phyloP scores from a whole-genome alignment of 2,329 filamentous ascomycete genomes.

The Ceratocystis destructans region DNA sequence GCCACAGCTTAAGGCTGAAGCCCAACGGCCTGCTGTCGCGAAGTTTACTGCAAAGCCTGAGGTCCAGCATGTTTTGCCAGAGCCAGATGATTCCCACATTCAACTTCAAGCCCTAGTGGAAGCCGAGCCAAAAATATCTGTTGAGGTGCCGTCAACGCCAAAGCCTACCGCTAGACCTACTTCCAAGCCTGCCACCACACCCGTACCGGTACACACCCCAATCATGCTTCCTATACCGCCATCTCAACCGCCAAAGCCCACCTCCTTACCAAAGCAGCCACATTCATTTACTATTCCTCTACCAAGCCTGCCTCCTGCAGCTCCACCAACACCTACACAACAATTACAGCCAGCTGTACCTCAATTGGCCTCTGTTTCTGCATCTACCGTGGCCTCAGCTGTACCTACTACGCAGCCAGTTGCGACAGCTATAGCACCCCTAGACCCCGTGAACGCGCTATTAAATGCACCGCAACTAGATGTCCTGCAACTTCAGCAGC shows the following conservation, averaged over 20 bases:
- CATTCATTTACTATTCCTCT: slow-evolving; percentile 16
- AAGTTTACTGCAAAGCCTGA: background rate
- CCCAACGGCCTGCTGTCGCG: background rate
- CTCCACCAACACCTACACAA: background rate
- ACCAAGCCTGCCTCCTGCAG: slow-evolving; percentile 6
- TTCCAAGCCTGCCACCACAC: background rate
- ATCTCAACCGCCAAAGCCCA: slow-evolving; percentile 5
- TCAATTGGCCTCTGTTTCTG: slow-evolving; percentile 5
- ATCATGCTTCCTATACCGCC: background rate
- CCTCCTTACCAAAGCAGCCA: slow-evolving; percentile 1
- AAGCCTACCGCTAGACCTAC: background rate
- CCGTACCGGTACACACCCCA: background rate
- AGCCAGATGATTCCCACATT: slow-evolving; percentile 13
- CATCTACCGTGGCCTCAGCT: background rate
- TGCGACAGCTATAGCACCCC: background rate
- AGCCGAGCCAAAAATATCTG: slow-evolving; percentile 11
- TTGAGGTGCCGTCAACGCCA: background rate
- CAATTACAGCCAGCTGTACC: background rate
- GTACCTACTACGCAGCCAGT: background rate
- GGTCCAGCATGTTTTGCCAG: background rate
- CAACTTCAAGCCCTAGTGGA: slow-evolving; percentile 15
- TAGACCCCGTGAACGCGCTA: slow-evolving; percentile 17
- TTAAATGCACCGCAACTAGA: slow-evolving; percentile 7
- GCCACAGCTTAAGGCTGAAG: background rate
- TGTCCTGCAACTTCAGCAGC: slow-evolving; percentile 13